These are phyloP conservation scores for Yamadazyma philogaea DNA, from an alignment of 805 yeast species.

Conservation along the genomic window DNA sequence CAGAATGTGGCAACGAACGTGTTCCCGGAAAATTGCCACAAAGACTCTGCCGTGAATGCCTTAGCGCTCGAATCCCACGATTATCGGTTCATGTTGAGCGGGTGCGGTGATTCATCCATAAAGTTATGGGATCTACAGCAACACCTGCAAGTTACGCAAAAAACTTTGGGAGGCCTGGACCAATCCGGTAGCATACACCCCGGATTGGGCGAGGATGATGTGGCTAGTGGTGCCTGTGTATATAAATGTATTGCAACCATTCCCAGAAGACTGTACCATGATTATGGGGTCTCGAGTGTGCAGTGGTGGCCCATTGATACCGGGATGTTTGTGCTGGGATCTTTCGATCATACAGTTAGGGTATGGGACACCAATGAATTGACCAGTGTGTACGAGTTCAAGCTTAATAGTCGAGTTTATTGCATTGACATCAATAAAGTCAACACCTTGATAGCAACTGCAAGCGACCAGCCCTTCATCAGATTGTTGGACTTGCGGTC, in stretches of 20 bases:
- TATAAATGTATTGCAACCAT: conserved; percentile 29
- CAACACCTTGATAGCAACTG: conserved; percentile 66
- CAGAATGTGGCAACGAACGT: conserved; percentile 21
- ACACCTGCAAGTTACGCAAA: conserved; percentile 10
- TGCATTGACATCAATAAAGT: conserved; percentile 52
- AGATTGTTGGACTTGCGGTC: conserved; percentile 72
- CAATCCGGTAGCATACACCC: too few relatives aligned
- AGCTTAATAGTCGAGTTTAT: conserved; percentile 59
- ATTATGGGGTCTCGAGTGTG: conserved; percentile 68
- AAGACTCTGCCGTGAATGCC: conserved; percentile 55
- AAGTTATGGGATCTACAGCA: conserved; percentile 58
- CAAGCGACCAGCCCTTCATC: conserved; percentile 65
- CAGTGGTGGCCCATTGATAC: conserved; percentile 90
- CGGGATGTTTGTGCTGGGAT: conserved; percentile 80
- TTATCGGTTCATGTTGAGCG: conserved; percentile 55
- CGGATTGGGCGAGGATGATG: conserved; percentile 25
- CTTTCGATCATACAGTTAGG: conserved; percentile 73
- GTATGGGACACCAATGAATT: conserved; percentile 77
- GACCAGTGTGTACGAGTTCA: conserved; percentile 64
- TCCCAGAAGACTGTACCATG: conserved; percentile 48
- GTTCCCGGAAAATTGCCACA: conserved; percentile 45
- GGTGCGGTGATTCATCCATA: conserved; percentile 68
- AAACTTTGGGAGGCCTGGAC: not conserved
- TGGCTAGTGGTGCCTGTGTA: conserved; percentile 28
- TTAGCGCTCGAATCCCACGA: conserved; percentile 52